Evolutionary conservation across 2,329 filamentous ascomycete species (phyloP).

Genomic region (Trichoderma sp.): DNA sequence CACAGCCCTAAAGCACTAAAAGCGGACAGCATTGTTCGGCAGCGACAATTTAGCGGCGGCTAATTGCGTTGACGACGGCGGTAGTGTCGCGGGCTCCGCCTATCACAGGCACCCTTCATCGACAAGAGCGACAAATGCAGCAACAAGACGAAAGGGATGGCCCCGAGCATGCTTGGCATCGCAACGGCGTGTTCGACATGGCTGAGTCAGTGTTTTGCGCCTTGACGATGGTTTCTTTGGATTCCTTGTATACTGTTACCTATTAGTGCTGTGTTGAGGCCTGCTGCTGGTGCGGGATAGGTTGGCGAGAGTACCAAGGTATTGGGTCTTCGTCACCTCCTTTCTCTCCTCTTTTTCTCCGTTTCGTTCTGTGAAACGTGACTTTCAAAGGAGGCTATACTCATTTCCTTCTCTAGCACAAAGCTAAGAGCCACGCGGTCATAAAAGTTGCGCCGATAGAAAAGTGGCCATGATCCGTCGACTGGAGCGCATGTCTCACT

Average conservation of each 20-base stretch:
- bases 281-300: not conserved
- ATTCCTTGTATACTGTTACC: no score
- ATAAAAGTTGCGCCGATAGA: conserved; percentile 5
- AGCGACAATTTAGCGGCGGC: conserved; percentile 24
- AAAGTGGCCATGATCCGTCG: not conserved
- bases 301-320: not conserved
- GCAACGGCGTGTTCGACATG: not conserved
- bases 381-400: not conserved
- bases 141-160: conserved; percentile 19
- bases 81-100: conserved; percentile 22
- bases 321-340: not conserved
- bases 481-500: not conserved
- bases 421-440: conserved; percentile 17
- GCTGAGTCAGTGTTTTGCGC: not conserved
- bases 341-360: not conserved
- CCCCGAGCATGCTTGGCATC: conserved; percentile 22
- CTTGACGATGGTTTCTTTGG: not conserved
- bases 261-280: not conserved
- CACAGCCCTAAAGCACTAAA: conserved; percentile 19
- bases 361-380: not conserved
- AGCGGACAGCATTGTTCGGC: conserved; percentile 19
- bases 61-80: conserved; percentile 21
- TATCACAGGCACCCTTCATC: conserved; percentile 23
- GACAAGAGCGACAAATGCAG: conserved; percentile 21
- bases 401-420: not conserved